Evolutionary conservation across 192 early-diverging fungal genomes (phyloP).

Genomic region (Cladochytrium replicatum): DNA sequence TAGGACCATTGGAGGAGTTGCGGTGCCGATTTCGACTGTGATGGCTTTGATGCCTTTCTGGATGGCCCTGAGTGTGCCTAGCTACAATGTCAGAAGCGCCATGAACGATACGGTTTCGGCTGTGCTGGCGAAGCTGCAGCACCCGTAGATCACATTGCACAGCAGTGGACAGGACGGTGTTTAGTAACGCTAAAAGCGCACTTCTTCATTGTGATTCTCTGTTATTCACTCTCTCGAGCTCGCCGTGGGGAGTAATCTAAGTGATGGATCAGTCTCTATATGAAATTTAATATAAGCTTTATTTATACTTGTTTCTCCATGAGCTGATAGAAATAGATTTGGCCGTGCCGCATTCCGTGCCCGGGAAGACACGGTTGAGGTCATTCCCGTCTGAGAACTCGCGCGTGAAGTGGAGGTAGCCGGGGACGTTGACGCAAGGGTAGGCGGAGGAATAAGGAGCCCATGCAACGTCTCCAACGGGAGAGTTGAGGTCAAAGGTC

Average conservation of each 20-base stretch:
- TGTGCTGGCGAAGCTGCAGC: conserved; percentile 72
- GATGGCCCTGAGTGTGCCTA: too few species aligned
- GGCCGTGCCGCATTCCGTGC: conserved; percentile 55
- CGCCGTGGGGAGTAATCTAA: neutral
- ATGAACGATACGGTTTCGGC: conserved; percentile 67
- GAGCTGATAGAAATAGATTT: conserved; percentile 73
- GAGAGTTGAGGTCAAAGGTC: conserved; percentile 45
- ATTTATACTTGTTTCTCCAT: too few species aligned
- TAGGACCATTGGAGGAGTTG: conserved; percentile 70
- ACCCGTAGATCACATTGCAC: conserved; percentile 61
- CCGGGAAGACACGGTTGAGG: conserved; percentile 80
- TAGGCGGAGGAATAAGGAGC: conserved; percentile 53
- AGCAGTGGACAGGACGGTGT: conserved; percentile 62
- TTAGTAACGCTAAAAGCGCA: too few species aligned
- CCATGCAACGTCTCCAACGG: conserved; percentile 54
- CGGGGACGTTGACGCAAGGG: conserved; percentile 77
- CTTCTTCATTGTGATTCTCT: too few species aligned
- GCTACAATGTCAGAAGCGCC: conserved; percentile 75
- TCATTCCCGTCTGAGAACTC: conserved; percentile 86
- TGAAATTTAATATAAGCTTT: too few species aligned
- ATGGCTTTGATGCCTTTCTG: conserved; percentile 79
- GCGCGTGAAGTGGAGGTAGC: conserved; percentile 65
- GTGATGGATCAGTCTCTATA: too few species aligned
- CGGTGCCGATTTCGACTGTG: conserved; percentile 88
- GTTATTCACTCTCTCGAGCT: neutral